phyloP scores from a whole-genome alignment of 192 early-diverging fungal species.

The Piromyces sp. region DNA sequence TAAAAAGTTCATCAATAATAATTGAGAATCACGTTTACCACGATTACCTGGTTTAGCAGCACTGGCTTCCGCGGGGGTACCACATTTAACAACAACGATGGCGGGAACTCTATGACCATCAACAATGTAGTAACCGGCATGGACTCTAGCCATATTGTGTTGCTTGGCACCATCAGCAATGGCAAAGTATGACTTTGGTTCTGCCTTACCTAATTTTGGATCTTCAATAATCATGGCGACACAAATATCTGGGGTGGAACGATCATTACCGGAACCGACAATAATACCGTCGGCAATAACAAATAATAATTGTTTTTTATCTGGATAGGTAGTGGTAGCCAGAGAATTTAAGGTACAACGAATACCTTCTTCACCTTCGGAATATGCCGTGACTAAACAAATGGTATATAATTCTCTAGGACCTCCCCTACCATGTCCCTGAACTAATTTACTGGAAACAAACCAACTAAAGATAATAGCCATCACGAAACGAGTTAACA shows the following conservation, averaged over 20 bases:
- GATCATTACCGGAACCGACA: slow-evolving; percentile 59
- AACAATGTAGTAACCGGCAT: slow-evolving; percentile 69
- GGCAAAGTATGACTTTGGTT: slow-evolving; percentile 24
- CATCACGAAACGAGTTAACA: slow-evolving; percentile 11
- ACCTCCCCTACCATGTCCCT: not conserved
- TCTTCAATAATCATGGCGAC: slow-evolving; percentile 57
- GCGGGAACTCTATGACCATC: slow-evolving; percentile 51
- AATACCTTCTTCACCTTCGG: slow-evolving; percentile 64
- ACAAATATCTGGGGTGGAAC: slow-evolving; percentile 60
- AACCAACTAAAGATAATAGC: slow-evolving; percentile 10
- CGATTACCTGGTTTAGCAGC: slow-evolving; percentile 8
- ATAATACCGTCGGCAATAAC: slow-evolving; percentile 82
- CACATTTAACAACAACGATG: slow-evolving; percentile 58
- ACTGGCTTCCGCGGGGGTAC: slow-evolving; percentile 35
- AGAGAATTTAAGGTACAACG: slow-evolving; percentile 74
- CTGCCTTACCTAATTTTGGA: slow-evolving; percentile 8
- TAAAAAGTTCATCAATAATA: slow-evolving; percentile 52
- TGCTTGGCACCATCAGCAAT: slow-evolving; percentile 80
- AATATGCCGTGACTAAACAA: slow-evolving; percentile 76
- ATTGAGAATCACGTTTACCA: slow-evolving; percentile 60
- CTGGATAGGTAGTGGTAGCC: slow-evolving; percentile 62
- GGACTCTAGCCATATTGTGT: slow-evolving; percentile 83
- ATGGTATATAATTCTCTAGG: slow-evolving; percentile 15
- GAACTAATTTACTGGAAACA: not conserved
- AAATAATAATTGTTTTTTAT: slow-evolving; percentile 68